Evolutionary conservation across 1,139 yeast genomes (phyloP), one percentile per base, ranked within the genome.

Genomic region (Suhomyces anneliseae): DNA sequence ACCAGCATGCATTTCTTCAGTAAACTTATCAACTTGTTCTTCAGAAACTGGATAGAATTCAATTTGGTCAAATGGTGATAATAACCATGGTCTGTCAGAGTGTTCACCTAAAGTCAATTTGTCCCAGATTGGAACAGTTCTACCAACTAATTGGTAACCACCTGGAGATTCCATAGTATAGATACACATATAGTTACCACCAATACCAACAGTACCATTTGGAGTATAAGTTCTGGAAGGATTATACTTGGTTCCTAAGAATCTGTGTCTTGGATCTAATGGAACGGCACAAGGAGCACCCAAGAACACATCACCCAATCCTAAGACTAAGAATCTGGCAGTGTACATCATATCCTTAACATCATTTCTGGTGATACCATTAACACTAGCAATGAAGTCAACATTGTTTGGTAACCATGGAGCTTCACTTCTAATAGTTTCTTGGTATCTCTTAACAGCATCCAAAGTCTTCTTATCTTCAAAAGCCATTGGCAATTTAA

Each of bases 251-350:
- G 97, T 81, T 44, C 98, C 98, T 51, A 92, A 73, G 51, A 90
- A 78, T 62, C 98, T 81, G 58, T 92, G 97, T 61, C 98, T 85
- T 49, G 99, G 98, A 66, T 93, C 98, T 58, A 93, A 79, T 36
- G 99, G 98, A 54, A 92, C 96, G 1, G 98, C 98, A 77, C 98
- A 92, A 39, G 98, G 98, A 2, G 98, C 97, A 39, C 98, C 98
- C 57, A 93, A 78, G 72, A 90, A 93, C 36, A 93, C 99, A 69
- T 93, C 99, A 62, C 99, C 99, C 52, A 92, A 81, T 45, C 98
- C 99, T 54, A 93, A 74, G 8, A 93, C 98, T 71, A 93, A 76
- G 74, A 87, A 93, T 61, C 92, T 79, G 4, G 98, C 97, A 44
- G 87, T 75, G 72, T 90, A 93, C 58, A 92, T 69, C 86, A 90